Evolutionary conservation across 2,329 filamentous ascomycete genomes (phyloP).

Genomic region (Botryotinia globosa): DNA sequence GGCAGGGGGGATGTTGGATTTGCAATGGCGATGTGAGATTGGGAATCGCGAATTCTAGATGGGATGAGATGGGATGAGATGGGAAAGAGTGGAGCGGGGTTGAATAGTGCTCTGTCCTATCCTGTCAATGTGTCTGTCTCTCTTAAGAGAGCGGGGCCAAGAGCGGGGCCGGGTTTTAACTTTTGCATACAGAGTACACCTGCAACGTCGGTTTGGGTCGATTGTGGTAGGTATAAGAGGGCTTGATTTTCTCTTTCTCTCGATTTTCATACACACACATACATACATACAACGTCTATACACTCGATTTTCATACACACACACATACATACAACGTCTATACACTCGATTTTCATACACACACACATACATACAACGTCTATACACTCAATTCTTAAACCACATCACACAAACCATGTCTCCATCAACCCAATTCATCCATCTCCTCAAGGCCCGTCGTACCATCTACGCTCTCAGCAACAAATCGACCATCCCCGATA

Average conservation of each 20-base stretch:
- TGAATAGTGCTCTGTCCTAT: neutral
- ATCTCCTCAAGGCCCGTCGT: conserved; percentile 63
- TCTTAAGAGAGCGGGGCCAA: neutral
- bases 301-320: too few species aligned
- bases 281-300: too few species aligned
- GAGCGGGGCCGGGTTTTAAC: neutral
- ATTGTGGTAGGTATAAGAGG: neutral
- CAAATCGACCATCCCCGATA: conserved; percentile 55
- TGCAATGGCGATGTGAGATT: neutral
- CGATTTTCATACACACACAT: too few species aligned
- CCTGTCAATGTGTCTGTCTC: neutral
- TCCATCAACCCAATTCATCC: conserved; percentile 48
- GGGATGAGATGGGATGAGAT: neutral
- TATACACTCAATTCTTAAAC: neutral
- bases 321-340: too few species aligned
- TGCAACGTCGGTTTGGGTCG: neutral
- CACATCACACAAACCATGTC: conserved; percentile 1
- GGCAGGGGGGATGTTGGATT: neutral
- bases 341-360: neutral
- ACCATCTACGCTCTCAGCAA: conserved; percentile 67
- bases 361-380: too few species aligned
- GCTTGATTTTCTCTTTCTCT: neutral
- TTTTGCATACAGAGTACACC: neutral
- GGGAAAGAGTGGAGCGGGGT: neutral
- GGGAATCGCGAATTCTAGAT: neutral